phyloP scores from a whole-genome alignment of 768 basidiomycete genomes.

The Amanita exitialis region DNA sequence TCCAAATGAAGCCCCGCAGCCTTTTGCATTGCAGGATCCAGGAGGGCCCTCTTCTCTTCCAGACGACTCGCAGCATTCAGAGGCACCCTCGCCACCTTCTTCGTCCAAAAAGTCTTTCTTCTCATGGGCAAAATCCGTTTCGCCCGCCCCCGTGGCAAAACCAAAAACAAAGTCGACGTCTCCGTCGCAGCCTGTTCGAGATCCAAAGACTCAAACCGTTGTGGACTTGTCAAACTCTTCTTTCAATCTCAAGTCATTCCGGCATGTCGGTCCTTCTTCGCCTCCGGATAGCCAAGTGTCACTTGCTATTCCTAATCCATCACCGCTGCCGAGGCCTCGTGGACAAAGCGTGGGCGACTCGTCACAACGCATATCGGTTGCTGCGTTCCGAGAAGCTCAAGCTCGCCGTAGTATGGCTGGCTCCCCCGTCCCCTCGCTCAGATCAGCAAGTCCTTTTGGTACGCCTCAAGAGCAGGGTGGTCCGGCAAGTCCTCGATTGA shows the following conservation, averaged over 20 bases:
- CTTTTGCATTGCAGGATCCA: slow-evolving; percentile 21
- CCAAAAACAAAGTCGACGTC: slow-evolving; percentile 1
- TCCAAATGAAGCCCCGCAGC: slow-evolving; percentile 25
- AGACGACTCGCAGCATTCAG: slow-evolving; percentile 8
- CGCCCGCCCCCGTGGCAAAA: slow-evolving; percentile 8
- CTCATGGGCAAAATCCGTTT: slow-evolving; percentile 23
- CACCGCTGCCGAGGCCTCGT: slow-evolving; percentile 51
- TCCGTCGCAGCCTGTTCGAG: not conserved
- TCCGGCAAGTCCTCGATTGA: slow-evolving; percentile 12
- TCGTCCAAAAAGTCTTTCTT: slow-evolving; percentile 19
- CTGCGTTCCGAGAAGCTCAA: slow-evolving; percentile 73
- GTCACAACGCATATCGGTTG: slow-evolving; percentile 70
- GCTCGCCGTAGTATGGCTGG: slow-evolving; percentile 52
- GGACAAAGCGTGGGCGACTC: slow-evolving; percentile 48
- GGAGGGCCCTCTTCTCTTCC: slow-evolving; percentile 23
- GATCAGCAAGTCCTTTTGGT: slow-evolving; percentile 26
- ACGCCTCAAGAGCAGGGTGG: slow-evolving; percentile 13
- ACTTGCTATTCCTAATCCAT: slow-evolving; percentile 30
- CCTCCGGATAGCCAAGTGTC: slow-evolving; percentile 14
- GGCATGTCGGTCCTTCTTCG: slow-evolving; percentile 40
- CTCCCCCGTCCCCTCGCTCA: slow-evolving; percentile 47
- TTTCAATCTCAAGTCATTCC: slow-evolving; percentile 69
- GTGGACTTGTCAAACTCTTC: slow-evolving; percentile 22
- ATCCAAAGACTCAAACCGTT: slow-evolving; percentile 1
- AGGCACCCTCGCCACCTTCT: slow-evolving; percentile 7